phyloP scores from a whole-genome alignment of 768 basidiomycete genomes.

The Termitomyces sp. region DNA sequence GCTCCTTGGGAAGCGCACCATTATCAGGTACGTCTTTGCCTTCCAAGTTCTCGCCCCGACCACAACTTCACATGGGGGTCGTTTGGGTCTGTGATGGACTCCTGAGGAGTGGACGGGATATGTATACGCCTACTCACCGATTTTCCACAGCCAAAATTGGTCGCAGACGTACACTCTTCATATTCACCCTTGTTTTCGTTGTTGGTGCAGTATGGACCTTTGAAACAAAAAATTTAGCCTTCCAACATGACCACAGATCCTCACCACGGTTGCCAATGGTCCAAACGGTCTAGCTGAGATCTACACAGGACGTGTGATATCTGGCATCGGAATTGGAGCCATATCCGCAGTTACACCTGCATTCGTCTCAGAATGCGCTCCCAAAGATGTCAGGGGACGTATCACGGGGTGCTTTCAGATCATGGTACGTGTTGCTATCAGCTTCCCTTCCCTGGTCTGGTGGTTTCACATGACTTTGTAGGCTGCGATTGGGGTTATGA shows the following conservation, averaged over 20 bases:
- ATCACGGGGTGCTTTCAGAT: conserved; percentile 88
- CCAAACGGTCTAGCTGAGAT: conserved; percentile 65
- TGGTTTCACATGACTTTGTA: conserved; percentile 10
- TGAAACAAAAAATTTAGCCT: neutral
- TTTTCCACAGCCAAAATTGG: conserved; percentile 53
- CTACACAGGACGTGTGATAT: conserved; percentile 76
- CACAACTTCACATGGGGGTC: neutral
- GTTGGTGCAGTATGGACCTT: conserved; percentile 60
- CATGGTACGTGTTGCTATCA: conserved; percentile 42
- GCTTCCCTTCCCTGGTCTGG: neutral
- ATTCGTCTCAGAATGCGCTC: conserved; percentile 84
- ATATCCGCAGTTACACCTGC: conserved; percentile 81
- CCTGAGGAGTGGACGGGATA: neutral
- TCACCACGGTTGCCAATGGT: conserved; percentile 66
- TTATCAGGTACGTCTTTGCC: conserved; percentile 46
- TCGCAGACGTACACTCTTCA: conserved; percentile 59
- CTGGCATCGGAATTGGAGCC: conserved; percentile 79
- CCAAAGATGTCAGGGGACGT: conserved; percentile 81
- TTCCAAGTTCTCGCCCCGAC: neutral
- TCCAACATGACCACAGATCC: conserved; percentile 39
- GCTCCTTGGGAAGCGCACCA: conserved; percentile 56
- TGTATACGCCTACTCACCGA: neutral
- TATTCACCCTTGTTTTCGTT: conserved; percentile 59
- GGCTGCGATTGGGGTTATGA: conserved; percentile 79
- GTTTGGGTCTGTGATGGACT: neutral